Evolutionary conservation across 495 filamentous ascomycete genomes (phyloP).

Genomic region (Thozetella sp.): DNA sequence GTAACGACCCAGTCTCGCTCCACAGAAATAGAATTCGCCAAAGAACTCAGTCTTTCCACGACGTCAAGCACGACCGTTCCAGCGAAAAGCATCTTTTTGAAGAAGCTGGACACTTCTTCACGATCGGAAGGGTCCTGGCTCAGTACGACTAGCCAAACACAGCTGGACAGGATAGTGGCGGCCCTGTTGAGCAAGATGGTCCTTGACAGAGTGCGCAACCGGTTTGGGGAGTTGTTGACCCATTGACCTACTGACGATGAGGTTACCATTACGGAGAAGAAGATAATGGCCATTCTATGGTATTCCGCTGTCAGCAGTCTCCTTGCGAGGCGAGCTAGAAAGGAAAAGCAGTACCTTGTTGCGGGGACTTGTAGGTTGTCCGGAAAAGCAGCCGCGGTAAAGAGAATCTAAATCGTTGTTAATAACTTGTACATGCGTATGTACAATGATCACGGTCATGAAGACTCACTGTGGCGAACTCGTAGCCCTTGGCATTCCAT

Average conservation of each 20-base stretch:
- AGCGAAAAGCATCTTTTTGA: slow-evolving; percentile 38
- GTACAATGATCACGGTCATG: no score
- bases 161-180: slow-evolving; percentile 47
- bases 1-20: slow-evolving; percentile 66
- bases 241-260: slow-evolving; percentile 45
- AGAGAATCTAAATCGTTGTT: not conserved
- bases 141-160: slow-evolving; percentile 46
- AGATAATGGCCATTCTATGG: slow-evolving; percentile 30
- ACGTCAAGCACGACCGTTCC: slow-evolving; percentile 51
- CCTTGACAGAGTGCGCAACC: slow-evolving; percentile 36
- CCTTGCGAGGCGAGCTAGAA: slow-evolving; percentile 4
- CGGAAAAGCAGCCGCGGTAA: slow-evolving; percentile 45
- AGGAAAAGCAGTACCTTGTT: slow-evolving; percentile 19
- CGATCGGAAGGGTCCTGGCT: slow-evolving; percentile 24
- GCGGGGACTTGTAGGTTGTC: slow-evolving; percentile 53
- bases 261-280: slow-evolving; percentile 25
- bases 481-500: slow-evolving; percentile 34
- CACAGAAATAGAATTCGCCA: slow-evolving; percentile 63
- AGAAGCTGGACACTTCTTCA: slow-evolving; percentile 6
- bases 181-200: slow-evolving; percentile 47
- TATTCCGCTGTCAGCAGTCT: not conserved
- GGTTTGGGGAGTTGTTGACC: slow-evolving; percentile 43
- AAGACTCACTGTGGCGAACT: slow-evolving; percentile 35
- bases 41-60: slow-evolving; percentile 56
- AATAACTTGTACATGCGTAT: no score